Conservation (phyloP, 2,329 filamentous ascomycete genomes). For the Colletotrichum spinosum region DNA sequence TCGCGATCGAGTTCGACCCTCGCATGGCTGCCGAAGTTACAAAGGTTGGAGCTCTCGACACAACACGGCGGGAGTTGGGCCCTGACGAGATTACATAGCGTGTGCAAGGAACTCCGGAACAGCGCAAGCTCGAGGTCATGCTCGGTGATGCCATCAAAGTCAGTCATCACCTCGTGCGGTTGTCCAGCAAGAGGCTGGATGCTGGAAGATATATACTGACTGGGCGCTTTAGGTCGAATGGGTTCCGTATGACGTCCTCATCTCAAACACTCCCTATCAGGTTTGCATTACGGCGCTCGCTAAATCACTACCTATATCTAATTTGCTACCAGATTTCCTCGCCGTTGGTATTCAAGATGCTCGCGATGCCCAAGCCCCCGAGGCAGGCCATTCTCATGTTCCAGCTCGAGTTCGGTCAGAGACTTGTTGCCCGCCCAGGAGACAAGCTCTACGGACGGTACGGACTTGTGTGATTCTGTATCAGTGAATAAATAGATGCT, state of each 20-base stretch:
- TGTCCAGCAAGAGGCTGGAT: neutral
- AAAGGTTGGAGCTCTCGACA: constrained; percentile 62
- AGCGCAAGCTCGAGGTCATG: constrained; percentile 87
- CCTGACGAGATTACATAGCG: constrained; percentile 78
- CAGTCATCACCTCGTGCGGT: neutral
- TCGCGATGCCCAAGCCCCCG: constrained; percentile 84
- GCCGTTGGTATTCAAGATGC: constrained; percentile 90
- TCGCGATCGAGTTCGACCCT: constrained; percentile 93
- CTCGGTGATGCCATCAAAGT: constrained; percentile 78
- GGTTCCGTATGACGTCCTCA: constrained; percentile 85
- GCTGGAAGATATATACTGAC: neutral
- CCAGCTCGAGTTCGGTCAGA: constrained; percentile 92
- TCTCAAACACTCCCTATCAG: constrained; percentile 75
- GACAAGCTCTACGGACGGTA: constrained; percentile 63
- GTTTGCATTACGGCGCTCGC: constrained; percentile 46
- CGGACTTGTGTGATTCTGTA: constrained; percentile 54
- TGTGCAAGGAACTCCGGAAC: constrained; percentile 88
- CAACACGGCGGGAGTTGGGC: constrained; percentile 41
- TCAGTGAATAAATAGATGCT: neutral
- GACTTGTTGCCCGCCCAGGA: constrained; percentile 82
- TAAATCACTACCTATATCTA: neutral
- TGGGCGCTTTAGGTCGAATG: constrained; percentile 40
- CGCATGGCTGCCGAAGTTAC: constrained; percentile 96
- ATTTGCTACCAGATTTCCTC: constrained; percentile 76
- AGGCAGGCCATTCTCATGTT: constrained; percentile 93